A percentile compares a stretch with the other conserved stretches of the same genome.
Evolutionary conservation across 345 rosid genomes (phyloP).

Genomic region (Lagerstroemia speciosa): DNA sequence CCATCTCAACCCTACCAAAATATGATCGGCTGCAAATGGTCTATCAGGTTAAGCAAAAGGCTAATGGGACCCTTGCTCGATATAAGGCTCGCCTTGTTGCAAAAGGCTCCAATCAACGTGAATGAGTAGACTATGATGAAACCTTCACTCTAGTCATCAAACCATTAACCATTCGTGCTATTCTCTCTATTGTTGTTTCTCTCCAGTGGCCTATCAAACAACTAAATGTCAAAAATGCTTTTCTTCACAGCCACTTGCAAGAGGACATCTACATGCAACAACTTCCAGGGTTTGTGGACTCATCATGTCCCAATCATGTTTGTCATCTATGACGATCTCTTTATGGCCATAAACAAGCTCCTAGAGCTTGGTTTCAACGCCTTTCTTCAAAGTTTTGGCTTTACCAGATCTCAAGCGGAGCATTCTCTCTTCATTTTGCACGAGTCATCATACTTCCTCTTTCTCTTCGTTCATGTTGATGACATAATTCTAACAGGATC

Average conservation of each 20-base stretch:
- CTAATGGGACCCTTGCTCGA: slow-evolving; percentile 1
- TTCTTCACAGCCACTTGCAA: background rate
- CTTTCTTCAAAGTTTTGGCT: background rate
- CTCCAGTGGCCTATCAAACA: background rate
- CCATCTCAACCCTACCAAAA: background rate
- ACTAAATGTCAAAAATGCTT: background rate
- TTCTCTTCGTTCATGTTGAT: slow-evolving; percentile 1
- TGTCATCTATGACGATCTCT: background rate
- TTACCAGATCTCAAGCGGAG: background rate
- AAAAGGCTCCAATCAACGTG: background rate
- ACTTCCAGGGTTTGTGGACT: background rate
- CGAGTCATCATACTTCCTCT: too few relatives aligned
- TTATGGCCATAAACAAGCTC: slow-evolving; percentile 6
- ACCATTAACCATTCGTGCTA: background rate
- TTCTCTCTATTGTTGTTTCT: background rate
- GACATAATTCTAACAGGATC: background rate
- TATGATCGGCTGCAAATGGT: background rate
- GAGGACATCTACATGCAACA: background rate
- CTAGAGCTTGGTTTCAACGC: background rate
- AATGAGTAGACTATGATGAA: background rate
- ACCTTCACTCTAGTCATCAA: slow-evolving; percentile 3
- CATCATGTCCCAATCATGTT: background rate
- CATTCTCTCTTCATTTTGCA: background rate
- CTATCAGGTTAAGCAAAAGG: background rate
- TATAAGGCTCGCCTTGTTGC: slow-evolving; percentile 10